A percentile compares a stretch with the other conserved stretches of the same genome.
Evolutionary conservation across 2,329 filamentous ascomycete species (phyloP).

Genomic region (Pseudopyrenochaeta lycopersici): DNA sequence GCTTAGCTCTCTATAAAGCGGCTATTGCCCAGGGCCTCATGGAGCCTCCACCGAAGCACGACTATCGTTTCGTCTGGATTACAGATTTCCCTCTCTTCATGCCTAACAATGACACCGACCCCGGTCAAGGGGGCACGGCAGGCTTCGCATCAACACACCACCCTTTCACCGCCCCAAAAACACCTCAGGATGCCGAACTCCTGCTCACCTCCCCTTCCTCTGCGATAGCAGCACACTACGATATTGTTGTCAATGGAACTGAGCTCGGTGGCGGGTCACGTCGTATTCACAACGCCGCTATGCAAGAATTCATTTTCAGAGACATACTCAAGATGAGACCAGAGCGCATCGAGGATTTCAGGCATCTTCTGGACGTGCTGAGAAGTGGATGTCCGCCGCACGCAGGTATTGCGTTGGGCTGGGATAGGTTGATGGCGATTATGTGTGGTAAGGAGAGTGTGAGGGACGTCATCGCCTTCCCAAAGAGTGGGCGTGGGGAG

Average conservation of each 20-base stretch:
- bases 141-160: conserved; percentile 91
- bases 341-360: conserved; percentile 79
- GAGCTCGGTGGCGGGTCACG: conserved; percentile 93
- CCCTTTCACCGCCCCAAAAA: conserved; percentile 90
- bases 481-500: conserved; percentile 90
- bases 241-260: conserved; percentile 93
- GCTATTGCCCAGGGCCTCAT: conserved; percentile 72
- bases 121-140: conserved; percentile 81
- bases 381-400: conserved; percentile 91
- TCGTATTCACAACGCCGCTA: conserved; percentile 83
- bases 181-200: conserved; percentile 74
- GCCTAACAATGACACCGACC: conserved; percentile 68
- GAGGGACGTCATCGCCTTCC: conserved; percentile 94
- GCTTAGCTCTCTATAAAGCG: conserved; percentile 73
- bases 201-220: conserved; percentile 75
- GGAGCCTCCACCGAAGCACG: conserved; percentile 53
- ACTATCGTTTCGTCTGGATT: conserved; percentile 83
- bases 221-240: conserved; percentile 88
- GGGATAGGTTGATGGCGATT: conserved; percentile 84
- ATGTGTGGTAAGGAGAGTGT: conserved; percentile 81
- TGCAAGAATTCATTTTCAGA: conserved; percentile 86
- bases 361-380: conserved; percentile 84
- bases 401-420: conserved; percentile 90
- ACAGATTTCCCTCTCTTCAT: conserved; percentile 93
- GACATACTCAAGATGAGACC: conserved; percentile 82